Percentiles rank a stretch among this genome's conserved stretches.
Evolutionary conservation across 2,329 filamentous ascomycete genomes (phyloP).

Genomic region (Microsporum canis): DNA sequence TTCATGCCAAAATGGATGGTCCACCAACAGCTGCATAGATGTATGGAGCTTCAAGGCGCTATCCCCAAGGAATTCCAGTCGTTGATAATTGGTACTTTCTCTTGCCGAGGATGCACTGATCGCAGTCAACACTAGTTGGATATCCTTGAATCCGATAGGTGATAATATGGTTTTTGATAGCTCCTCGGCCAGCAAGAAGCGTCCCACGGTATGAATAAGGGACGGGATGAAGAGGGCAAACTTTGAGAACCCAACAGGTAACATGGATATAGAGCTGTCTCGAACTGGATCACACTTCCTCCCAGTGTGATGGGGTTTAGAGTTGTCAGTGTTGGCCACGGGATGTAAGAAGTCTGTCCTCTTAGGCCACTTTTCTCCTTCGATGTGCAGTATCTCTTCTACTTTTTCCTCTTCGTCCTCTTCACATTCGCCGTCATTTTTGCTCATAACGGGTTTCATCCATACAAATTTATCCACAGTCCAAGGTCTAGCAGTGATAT

Average conservation of each 20-base stretch:
- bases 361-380: constrained; percentile 23
- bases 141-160: constrained; percentile 43
- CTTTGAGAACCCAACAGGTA: constrained; percentile 37
- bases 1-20: constrained; percentile 59
- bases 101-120: constrained; percentile 54
- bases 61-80: constrained; percentile 80
- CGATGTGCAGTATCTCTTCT: constrained; percentile 15
- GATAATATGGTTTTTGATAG: constrained; percentile 47
- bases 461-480: constrained; percentile 14
- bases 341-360: constrained; percentile 26
- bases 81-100: constrained; percentile 60
- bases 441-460: constrained; percentile 10
- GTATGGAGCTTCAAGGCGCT: constrained; percentile 65
- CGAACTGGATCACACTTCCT: constrained; percentile 14
- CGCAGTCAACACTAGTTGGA: constrained; percentile 52
- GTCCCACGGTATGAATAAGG: constrained; percentile 58
- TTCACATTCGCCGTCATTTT: constrained; percentile 2
- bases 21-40: constrained; percentile 51
- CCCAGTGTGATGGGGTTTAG: constrained; percentile 15
- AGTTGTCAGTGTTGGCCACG: constrained; percentile 12
- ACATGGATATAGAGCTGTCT: constrained; percentile 27
- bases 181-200: constrained; percentile 50
- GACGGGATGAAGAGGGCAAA: constrained; percentile 57
- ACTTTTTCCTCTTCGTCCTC: constrained; percentile 1
- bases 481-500: constrained; percentile 14